Conservation (phyloP, 345 rosid species). For the Punica granatum region DNA sequence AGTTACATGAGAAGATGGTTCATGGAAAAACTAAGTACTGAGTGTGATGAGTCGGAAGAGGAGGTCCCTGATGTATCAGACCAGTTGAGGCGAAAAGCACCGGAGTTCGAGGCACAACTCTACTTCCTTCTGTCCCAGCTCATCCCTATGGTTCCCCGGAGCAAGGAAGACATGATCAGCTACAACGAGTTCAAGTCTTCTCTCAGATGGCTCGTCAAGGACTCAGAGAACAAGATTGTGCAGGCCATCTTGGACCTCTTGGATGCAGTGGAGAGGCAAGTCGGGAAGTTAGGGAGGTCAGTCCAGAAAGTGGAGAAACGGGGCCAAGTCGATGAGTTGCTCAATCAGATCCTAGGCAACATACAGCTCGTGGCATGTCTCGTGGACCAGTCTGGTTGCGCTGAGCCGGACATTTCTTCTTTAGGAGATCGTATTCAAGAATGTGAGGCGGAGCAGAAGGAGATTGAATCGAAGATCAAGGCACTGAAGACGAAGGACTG, state of each 20-base stretch:
- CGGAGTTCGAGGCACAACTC: not conserved
- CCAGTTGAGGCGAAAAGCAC: not conserved
- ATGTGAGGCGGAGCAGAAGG: not conserved
- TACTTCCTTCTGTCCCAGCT: not conserved
- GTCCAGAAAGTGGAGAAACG: not conserved
- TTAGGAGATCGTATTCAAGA: not conserved
- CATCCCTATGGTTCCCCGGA: not conserved
- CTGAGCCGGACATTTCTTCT: not conserved
- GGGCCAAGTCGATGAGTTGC: not conserved
- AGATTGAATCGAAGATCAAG: not conserved
- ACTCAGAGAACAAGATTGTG: not conserved
- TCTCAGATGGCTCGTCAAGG: not conserved
- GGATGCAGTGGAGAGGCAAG: not conserved
- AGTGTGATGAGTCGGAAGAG: not conserved
- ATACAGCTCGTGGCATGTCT: not conserved
- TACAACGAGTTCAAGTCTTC: not conserved
- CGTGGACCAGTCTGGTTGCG: not conserved
- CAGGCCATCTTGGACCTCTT: not conserved
- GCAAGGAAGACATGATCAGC: not conserved
- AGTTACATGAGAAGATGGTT: not conserved
- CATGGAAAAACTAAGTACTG: not conserved
- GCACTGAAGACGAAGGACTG: not conserved
- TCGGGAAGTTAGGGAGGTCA: not conserved
- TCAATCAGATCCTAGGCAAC: not conserved
- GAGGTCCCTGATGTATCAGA: not conserved